phyloP scores from a whole-genome alignment of 2,329 filamentous ascomycete species.

The Grosmannia huntii region DNA sequence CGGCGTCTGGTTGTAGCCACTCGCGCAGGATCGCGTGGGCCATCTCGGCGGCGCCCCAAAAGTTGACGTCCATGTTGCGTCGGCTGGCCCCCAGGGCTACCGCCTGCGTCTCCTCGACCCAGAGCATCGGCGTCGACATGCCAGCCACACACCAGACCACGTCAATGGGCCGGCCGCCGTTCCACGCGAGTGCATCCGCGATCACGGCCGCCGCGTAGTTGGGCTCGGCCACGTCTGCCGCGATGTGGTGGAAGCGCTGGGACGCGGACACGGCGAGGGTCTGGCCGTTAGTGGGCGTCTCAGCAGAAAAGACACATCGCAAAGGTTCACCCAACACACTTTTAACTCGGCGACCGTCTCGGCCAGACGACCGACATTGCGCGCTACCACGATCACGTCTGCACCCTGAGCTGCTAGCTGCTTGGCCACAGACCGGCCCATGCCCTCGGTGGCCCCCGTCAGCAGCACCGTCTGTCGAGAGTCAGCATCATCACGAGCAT shows the following conservation, averaged over 20 bases:
- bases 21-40: slow-evolving; percentile 63
- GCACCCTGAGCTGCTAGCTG: slow-evolving; percentile 74
- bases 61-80: slow-evolving; percentile 84
- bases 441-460: slow-evolving; percentile 85
- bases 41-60: slow-evolving; percentile 76
- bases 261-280: slow-evolving; percentile 50
- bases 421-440: slow-evolving; percentile 65
- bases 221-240: slow-evolving; percentile 64
- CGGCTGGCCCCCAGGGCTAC: slow-evolving; percentile 48
- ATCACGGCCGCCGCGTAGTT: slow-evolving; percentile 60
- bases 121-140: slow-evolving; percentile 59
- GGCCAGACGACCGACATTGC: slow-evolving; percentile 63
- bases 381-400: slow-evolving; percentile 73
- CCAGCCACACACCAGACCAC: slow-evolving; percentile 89
- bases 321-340: slow-evolving; percentile 22
- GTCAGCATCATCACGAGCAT: not conserved
- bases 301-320: not conserved
- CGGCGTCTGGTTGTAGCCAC: slow-evolving; percentile 50
- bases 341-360: slow-evolving; percentile 52
- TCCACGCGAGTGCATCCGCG: slow-evolving; percentile 64
- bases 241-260: slow-evolving; percentile 75
- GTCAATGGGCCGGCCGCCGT: slow-evolving; percentile 59
- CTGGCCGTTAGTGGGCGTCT: slow-evolving; percentile 27
- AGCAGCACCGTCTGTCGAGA: slow-evolving; percentile 64
- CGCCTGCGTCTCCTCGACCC: slow-evolving; percentile 54